phyloP scores from a whole-genome alignment of 768 basidiomycete genomes.

The Lentinus tigrinus region DNA sequence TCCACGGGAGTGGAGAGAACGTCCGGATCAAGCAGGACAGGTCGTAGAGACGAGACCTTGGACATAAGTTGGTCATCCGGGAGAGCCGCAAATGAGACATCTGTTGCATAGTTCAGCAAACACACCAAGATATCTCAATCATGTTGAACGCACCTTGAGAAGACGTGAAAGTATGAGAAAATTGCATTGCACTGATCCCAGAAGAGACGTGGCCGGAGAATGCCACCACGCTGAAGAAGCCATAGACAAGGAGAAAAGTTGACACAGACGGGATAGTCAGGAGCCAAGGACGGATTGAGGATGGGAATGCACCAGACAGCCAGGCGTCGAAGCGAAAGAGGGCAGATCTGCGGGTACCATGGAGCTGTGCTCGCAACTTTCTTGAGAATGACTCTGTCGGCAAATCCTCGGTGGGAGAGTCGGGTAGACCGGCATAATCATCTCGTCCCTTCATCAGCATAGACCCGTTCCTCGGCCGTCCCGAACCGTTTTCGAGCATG shows the following conservation, averaged over 20 bases:
- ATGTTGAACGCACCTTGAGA: neutral
- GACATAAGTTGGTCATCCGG: constrained; percentile 21
- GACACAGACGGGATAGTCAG: neutral
- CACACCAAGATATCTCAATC: neutral
- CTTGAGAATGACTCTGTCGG: neutral
- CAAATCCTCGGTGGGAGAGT: neutral
- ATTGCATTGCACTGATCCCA: neutral
- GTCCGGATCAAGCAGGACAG: constrained; percentile 20
- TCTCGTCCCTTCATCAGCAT: neutral
- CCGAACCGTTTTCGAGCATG: neutral
- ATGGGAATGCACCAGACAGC: constrained; percentile 3
- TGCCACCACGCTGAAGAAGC: constrained; percentile 6
- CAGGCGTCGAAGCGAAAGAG: neutral
- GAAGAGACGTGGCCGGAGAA: constrained; percentile 8
- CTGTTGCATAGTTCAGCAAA: neutral
- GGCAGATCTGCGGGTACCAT: neutral
- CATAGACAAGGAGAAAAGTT: constrained; percentile 8
- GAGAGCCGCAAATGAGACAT: constrained; percentile 12
- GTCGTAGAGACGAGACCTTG: constrained; percentile 27
- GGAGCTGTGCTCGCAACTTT: neutral
- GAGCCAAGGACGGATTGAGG: neutral
- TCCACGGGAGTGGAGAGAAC: constrained; percentile 14
- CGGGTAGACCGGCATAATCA: neutral
- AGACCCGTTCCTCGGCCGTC: neutral
- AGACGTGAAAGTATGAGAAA: neutral